These are phyloP conservation scores for Fonsecaea erecta DNA, from an alignment of 2,329 filamentous ascomycete genomes.

Conservation along the genomic window DNA sequence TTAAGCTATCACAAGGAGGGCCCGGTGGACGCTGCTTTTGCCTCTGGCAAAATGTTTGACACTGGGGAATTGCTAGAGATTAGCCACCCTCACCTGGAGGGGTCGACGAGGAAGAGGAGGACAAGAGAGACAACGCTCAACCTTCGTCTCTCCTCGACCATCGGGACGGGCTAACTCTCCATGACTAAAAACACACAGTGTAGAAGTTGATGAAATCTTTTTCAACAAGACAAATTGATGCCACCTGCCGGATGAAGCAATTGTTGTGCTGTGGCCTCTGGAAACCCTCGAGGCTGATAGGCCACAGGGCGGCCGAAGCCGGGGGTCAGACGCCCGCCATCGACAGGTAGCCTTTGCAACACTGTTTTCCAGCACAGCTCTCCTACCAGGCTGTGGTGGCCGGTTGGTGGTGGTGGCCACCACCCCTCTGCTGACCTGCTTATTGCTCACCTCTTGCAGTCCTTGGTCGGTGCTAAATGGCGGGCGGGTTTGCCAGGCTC, in stretches of 20 bases:
- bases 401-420: conserved; percentile 6
- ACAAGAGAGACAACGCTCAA: background rate
- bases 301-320: background rate
- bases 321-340: conserved; percentile 1
- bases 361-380: background rate
- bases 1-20: background rate
- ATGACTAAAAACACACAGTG: conserved; percentile 2
- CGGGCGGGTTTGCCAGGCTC: background rate
- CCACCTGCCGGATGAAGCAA: conserved; percentile 18
- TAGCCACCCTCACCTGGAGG: background rate
- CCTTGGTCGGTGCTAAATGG: conserved; percentile 1
- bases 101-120: background rate
- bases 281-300: conserved; percentile 9
- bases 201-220: background rate
- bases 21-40: background rate
- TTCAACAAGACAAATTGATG: background rate
- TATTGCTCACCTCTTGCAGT: conserved; percentile 13
- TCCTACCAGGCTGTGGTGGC: conserved; percentile 18
- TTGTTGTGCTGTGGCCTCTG: conserved; percentile 6
- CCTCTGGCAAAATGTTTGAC: background rate
- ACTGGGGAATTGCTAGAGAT: background rate
- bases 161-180: background rate
- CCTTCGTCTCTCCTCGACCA: background rate
- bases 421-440: conserved; percentile 21
- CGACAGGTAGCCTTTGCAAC: background rate